Evolutionary conservation across 208 protist species (phyloP), one percentile per base, ranked within the genome.

Genomic region (Leishmania martiniquensis): DNA sequence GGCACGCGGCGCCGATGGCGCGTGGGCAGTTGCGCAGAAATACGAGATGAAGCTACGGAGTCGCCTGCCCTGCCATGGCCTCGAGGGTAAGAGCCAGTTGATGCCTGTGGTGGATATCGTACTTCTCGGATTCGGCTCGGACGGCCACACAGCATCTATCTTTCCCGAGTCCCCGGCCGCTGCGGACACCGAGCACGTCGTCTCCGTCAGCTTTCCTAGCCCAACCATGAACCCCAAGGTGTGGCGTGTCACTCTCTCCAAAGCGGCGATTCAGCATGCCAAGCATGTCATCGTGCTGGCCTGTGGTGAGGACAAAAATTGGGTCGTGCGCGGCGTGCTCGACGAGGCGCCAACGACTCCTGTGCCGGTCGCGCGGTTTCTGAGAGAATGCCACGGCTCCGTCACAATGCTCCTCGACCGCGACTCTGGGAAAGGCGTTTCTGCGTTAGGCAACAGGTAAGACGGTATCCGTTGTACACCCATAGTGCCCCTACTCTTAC

Each of bases 131-230:
- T 88, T 97, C 39, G 93, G 93, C 69, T 75, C 88, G 0, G 93
- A 97, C 51, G 93, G 93, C 7, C 93, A 97, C 86, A 95, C 91
- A 22, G 91, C 91, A 0, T 97, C 93, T 55, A 88, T 97, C 55
- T 97, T 97, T 63, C 93, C 93, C 9, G 82, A 82, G 72, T 93
- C 89, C 0, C 70, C 86, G 39, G 93, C 91, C 0, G 85, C 80
- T n/a, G 10, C 42, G 25, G 89, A 93, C 22, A 75, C 55, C 0
- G 63, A 81, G 47, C 70, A 78, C 22, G 69, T 79, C 12, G 88
- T 94, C 1, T 87, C 82, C 5, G 79, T 93, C 34, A 84, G 77
- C 72, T 95, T 93, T 54, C 90, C 91, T 1, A 93, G 89, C 67
- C 82, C 85, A 20, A 89, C 88, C 10, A 96, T 96, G 93, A 85